A percentile compares a stretch with the other conserved stretches of the same genome.
phyloP scores from a whole-genome alignment of 345 rosid genomes.

The Theobroma cacao region DNA sequence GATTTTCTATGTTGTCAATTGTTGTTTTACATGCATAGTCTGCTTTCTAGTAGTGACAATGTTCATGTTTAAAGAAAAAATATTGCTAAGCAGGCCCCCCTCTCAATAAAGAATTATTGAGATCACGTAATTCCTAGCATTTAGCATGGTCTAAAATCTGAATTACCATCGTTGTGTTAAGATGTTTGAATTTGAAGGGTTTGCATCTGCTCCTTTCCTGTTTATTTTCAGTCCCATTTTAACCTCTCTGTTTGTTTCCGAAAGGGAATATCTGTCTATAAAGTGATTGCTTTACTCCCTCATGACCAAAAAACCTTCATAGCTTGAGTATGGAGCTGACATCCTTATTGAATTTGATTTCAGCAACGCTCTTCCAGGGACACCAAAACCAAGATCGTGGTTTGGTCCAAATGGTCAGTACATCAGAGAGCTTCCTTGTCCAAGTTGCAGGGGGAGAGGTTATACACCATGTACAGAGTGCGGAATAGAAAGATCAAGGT shows the following conservation, averaged over 20 bases:
- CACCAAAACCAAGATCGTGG: constrained; percentile 76
- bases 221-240: not conserved
- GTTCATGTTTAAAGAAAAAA: not conserved
- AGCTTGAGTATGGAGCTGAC: too few relatives aligned
- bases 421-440: constrained; percentile 92
- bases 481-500: constrained; percentile 69
- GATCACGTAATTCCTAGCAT: not conserved
- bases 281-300: too few relatives aligned
- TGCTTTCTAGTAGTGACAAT: not conserved
- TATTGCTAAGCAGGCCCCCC: not conserved
- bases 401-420: constrained; percentile 95
- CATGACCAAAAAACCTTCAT: too few relatives aligned
- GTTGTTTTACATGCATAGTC: not conserved
- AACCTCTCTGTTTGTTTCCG: not conserved
- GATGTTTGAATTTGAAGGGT: not conserved
- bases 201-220: not conserved
- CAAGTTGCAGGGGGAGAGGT: constrained; percentile 91
- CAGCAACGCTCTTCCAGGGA: constrained; percentile 49
- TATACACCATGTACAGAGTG: constrained; percentile 85
- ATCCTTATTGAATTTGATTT: constrained; percentile 14
- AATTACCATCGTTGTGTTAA: not conserved
- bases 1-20: not conserved
- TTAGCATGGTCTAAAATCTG: not conserved
- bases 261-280: too few relatives aligned
- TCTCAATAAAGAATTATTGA: not conserved